A percentile compares a stretch with the other conserved stretches of the same genome.
These are phyloP conservation scores for Seiridium cupressi DNA, from an alignment of 2,329 filamentous ascomycete species.

Conservation along the genomic window DNA sequence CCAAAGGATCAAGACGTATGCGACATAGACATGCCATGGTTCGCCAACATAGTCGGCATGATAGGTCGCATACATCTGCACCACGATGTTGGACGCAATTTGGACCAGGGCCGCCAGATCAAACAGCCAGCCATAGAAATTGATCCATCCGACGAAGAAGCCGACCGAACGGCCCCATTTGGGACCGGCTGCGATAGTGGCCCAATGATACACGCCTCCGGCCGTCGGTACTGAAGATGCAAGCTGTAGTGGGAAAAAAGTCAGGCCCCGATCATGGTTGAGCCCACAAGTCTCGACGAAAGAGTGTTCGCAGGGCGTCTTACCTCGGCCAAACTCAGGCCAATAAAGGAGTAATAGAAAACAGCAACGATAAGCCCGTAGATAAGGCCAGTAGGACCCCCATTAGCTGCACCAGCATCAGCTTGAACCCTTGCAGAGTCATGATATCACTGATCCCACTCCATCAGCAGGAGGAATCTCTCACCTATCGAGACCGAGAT, in stretches of 20 bases:
- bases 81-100: slow-evolving; percentile 57
- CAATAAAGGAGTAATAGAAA: slow-evolving; percentile 42
- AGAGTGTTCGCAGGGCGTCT: neutral
- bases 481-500: slow-evolving; percentile 51
- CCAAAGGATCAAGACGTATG: slow-evolving; percentile 56
- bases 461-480: slow-evolving; percentile 11
- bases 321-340: slow-evolving; percentile 35
- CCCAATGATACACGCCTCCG: slow-evolving; percentile 62
- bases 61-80: slow-evolving; percentile 61
- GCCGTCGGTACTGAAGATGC: slow-evolving; percentile 61
- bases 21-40: slow-evolving; percentile 59
- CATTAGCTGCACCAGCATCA: slow-evolving; percentile 31
- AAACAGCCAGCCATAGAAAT: slow-evolving; percentile 62
- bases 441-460: slow-evolving; percentile 5
- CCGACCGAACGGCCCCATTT: slow-evolving; percentile 51
- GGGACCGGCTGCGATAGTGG: slow-evolving; percentile 54
- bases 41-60: slow-evolving; percentile 50
- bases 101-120: slow-evolving; percentile 57
- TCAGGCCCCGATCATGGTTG: neutral
- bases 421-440: slow-evolving; percentile 3
- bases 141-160: slow-evolving; percentile 47
- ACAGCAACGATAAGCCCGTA: slow-evolving; percentile 40
- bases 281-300: no score
- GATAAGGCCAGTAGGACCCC: slow-evolving; percentile 39
- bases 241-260: slow-evolving; percentile 38